phyloP scores from a whole-genome alignment of 352 stramenopile species.

The Saprolegnia parasitica region DNA sequence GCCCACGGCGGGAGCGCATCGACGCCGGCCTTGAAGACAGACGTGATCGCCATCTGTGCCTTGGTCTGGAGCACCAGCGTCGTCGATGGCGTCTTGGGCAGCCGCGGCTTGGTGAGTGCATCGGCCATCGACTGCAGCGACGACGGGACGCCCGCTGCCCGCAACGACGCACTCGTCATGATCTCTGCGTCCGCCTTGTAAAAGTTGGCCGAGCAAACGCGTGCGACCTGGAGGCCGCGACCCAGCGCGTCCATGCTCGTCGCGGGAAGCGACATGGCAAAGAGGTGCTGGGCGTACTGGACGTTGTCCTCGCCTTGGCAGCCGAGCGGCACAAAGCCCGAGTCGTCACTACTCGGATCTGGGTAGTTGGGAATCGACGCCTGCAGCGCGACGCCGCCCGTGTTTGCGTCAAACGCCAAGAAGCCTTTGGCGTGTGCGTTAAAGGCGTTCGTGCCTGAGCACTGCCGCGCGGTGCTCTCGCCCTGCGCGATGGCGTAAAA shows the following conservation, averaged over 20 bases:
- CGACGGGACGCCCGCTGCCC: neutral
- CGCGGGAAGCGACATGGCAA: conserved; percentile 54
- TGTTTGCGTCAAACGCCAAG: conserved; percentile 39
- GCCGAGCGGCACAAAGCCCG: conserved; percentile 50
- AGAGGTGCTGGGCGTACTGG: conserved; percentile 61
- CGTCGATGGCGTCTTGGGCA: neutral
- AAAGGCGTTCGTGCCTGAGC: conserved; percentile 48
- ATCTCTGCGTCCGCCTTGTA: conserved; percentile 31
- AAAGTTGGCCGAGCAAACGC: conserved; percentile 67
- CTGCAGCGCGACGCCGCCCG: conserved; percentile 61
- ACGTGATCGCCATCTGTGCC: neutral
- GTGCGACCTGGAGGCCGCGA: conserved; percentile 45
- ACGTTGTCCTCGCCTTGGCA: conserved; percentile 73
- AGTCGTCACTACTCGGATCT: conserved; percentile 28
- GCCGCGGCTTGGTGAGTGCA: neutral
- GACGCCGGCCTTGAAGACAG: neutral
- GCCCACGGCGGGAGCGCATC: conserved; percentile 53
- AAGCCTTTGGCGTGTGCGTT: conserved; percentile 70
- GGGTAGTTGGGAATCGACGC: conserved; percentile 74
- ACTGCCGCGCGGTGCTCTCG: conserved; percentile 32
- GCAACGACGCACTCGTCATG: neutral
- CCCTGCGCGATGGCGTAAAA: conserved; percentile 54
- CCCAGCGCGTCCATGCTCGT: conserved; percentile 40
- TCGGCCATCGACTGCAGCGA: neutral
- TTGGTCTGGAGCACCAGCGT: neutral